Evolutionary conservation across 1,284 basidiomycete genomes (phyloP), one percentile per base, ranked within the genome.

Genomic region (Tremellales sp.): DNA sequence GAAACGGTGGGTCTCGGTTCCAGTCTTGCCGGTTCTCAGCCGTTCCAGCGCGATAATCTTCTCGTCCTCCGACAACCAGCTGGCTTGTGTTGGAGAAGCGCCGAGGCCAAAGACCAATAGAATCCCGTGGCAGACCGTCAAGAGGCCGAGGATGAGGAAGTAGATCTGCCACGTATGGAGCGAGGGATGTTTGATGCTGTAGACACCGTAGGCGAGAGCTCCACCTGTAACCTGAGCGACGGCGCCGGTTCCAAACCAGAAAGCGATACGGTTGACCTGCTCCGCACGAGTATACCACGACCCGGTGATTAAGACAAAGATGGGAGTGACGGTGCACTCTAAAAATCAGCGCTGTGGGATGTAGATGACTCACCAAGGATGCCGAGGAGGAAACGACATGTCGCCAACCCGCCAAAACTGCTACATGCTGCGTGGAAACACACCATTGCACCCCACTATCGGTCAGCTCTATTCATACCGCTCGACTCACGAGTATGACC

Each of bases 11-110:
- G 25, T 43, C 34, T 51, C 49, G 13, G 49, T 37, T 3, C 48
- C 48, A 21, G 39, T 31, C 33, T 39, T 43, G 34, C 44, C 21
- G 31, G 28, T 28, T 7, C 50, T 43, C 5, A 48, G 25, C 1
- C 48, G 36, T 3, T 57, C 58, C 12, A 60, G 50, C 1, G 54
- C 54, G 10, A 60, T 49, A 4, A 50, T 49, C 51, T 58, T 58
- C 41, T 60, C 56, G 27, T 58, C 58, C 12, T 36, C 50, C 6
- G 19, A 45, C 32, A 60, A 52, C 56, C 56, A 60, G 27, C 50
- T 43, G 2, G 58, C 58, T 13, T 25, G 29, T 7, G 42, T 19
- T 16, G 47, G 36, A 16, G 42, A 34, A 10, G 38, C 25, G 25
- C 35, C 28, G 25, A 40, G 26, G 31, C 32, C 27, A 21, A 48